These are phyloP conservation scores for Stereum hirsutum DNA, from an alignment of 1,284 basidiomycete species.

Conservation along the genomic window DNA sequence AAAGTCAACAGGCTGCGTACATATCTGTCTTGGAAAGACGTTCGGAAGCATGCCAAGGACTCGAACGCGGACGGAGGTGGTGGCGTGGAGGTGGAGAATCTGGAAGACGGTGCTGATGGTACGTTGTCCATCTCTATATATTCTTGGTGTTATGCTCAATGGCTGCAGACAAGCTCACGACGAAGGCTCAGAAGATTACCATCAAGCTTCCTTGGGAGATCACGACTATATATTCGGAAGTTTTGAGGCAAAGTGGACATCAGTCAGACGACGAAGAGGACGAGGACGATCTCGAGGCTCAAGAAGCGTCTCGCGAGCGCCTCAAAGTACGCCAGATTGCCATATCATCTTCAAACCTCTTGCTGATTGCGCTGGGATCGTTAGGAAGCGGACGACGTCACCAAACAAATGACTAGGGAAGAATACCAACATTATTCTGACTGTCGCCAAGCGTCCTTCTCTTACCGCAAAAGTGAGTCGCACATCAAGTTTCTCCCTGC, in stretches of 20 bases:
- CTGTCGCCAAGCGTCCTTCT: slow-evolving; percentile 95
- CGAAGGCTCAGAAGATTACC: slow-evolving; percentile 88
- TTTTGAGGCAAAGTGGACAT: slow-evolving; percentile 31
- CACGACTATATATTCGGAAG: slow-evolving; percentile 83
- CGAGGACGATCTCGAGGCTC: slow-evolving; percentile 93
- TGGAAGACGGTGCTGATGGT: slow-evolving; percentile 77
- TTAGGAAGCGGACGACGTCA: slow-evolving; percentile 91
- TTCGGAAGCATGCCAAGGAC: slow-evolving; percentile 92
- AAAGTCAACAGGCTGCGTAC: slow-evolving; percentile 92
- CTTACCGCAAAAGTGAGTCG: slow-evolving; percentile 81
- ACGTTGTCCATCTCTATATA: slow-evolving; percentile 8
- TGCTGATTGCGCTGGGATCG: background rate
- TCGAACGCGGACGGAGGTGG: slow-evolving; percentile 70
- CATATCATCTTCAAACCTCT: background rate
- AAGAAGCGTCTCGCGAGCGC: slow-evolving; percentile 87
- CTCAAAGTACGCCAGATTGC: slow-evolving; percentile 47
- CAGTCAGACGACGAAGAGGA: slow-evolving; percentile 91
- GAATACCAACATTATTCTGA: slow-evolving; percentile 98
- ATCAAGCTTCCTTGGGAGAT: slow-evolving; percentile 98
- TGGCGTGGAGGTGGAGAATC: slow-evolving; percentile 70
- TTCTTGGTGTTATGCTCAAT: background rate
- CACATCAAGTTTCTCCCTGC: background rate
- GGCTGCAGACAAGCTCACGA: slow-evolving; percentile 60
- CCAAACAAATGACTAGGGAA: slow-evolving; percentile 91
- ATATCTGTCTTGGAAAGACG: slow-evolving; percentile 98